Evolutionary conservation across 352 stramenopile species (phyloP).

Genomic region (Peronospora tabacina): DNA sequence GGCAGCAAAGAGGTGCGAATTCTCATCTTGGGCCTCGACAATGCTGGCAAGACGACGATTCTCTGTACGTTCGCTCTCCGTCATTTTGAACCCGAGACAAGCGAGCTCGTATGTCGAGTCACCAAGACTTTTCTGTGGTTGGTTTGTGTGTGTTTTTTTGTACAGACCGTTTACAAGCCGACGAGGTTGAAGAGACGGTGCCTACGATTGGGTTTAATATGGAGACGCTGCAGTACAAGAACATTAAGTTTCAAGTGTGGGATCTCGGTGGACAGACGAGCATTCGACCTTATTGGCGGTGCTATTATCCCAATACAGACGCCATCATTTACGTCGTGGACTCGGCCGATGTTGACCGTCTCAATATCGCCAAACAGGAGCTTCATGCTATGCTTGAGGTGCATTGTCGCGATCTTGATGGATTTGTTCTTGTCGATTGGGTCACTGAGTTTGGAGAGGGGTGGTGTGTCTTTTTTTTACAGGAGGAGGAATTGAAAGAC

Average conservation of each 20-base stretch:
- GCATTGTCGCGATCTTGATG: neutral
- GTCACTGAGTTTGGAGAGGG: neutral
- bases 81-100: no score
- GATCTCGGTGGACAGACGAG: constrained; percentile 99
- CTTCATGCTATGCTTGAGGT: constrained; percentile 96
- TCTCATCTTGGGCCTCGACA: constrained; percentile 99
- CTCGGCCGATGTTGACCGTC: constrained; percentile 94
- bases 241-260: constrained; percentile 98
- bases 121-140: no score
- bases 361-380: constrained; percentile 97
- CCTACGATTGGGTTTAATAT: constrained; percentile 99
- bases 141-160: constrained; percentile 4
- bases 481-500: constrained; percentile 98
- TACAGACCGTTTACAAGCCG: constrained; percentile 69
- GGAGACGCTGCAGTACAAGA: constrained; percentile 89
- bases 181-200: constrained; percentile 98
- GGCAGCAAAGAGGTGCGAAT: constrained; percentile 99
- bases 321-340: constrained; percentile 95
- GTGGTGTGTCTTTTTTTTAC: constrained; percentile 6
- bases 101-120: no score
- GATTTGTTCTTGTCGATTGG: constrained; percentile 2
- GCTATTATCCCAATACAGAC: constrained; percentile 99
- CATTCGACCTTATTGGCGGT: constrained; percentile 99
- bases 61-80: constrained; percentile 78
- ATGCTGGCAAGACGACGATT: constrained; percentile 99